These are phyloP conservation scores for Melanopsichium pennsylvanicum DNA, from an alignment of 1,284 basidiomycete genomes.

Conservation along the genomic window DNA sequence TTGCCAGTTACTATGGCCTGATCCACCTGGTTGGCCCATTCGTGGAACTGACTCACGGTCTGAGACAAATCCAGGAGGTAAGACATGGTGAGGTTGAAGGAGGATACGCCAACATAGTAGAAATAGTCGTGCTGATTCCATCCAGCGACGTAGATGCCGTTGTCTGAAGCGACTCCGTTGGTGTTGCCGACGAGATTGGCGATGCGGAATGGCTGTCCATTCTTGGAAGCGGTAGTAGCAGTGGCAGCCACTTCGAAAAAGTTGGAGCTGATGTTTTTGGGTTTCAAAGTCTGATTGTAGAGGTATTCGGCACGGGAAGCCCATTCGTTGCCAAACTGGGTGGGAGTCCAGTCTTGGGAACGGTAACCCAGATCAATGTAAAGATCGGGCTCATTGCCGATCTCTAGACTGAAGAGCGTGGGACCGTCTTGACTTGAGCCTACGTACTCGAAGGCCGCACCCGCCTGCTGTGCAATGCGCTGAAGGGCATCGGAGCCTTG, in stretches of 20 bases:
- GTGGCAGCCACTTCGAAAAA: conserved; percentile 57
- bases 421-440: conserved; percentile 18
- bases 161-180: conserved; percentile 42
- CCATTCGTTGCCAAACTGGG: conserved; percentile 49
- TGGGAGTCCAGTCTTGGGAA: conserved; percentile 15
- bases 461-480: conserved; percentile 36
- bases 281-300: conserved; percentile 41
- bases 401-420: conserved; percentile 50
- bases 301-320: conserved; percentile 27
- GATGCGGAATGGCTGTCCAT: conserved; percentile 48
- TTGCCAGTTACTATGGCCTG: conserved; percentile 50
- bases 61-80: conserved; percentile 43
- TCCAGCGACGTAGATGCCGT: conserved; percentile 56
- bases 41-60: conserved; percentile 42
- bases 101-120: conserved; percentile 51
- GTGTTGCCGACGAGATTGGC: conserved; percentile 47
- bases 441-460: conserved; percentile 31
- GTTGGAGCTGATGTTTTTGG: conserved; percentile 26
- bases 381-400: conserved; percentile 58
- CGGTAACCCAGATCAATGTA: conserved; percentile 49
- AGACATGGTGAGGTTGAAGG: conserved; percentile 31
- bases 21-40: conserved; percentile 44
- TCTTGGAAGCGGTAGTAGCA: conserved; percentile 52
- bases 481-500: conserved; percentile 28
- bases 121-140: conserved; percentile 62